A percentile compares a stretch with the other conserved stretches of the same genome.
These are phyloP conservation scores for Ulmus americana DNA, from an alignment of 331 rosid species.

Conservation along the genomic window DNA sequence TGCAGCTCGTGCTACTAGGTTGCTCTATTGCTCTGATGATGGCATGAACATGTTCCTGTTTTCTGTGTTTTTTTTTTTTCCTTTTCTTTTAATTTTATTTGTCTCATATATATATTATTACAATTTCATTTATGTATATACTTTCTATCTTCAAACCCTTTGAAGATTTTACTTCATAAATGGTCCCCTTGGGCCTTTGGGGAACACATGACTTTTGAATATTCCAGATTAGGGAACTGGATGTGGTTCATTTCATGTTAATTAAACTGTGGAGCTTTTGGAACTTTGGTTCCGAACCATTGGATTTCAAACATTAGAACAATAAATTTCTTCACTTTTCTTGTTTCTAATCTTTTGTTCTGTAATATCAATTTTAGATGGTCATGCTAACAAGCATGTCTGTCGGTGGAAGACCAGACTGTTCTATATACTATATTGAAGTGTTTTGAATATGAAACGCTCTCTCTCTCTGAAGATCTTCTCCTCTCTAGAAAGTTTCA, in stretches of 20 bases:
- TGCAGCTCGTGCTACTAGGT: conserved; percentile 23
- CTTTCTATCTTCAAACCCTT: conserved; percentile 28
- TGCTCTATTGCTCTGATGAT: neutral
- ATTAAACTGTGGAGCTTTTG: conserved; percentile 19
- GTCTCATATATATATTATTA: neutral
- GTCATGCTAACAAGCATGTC: too few relatives aligned
- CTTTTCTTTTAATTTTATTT: neutral
- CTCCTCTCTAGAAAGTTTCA: too few relatives aligned
- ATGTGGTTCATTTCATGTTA: conserved; percentile 13
- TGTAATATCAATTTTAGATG: too few relatives aligned
- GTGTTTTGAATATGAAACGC: too few relatives aligned
- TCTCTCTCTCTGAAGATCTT: too few relatives aligned
- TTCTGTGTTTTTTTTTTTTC: conserved; percentile 5
- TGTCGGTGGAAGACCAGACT: too few relatives aligned
- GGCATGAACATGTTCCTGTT: neutral
- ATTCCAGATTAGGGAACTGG: conserved; percentile 25
- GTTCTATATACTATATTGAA: too few relatives aligned
- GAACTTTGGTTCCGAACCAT: neutral
- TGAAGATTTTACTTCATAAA: conserved; percentile 34
- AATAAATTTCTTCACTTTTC: too few relatives aligned
- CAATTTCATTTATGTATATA: conserved; percentile 34
- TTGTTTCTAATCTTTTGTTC: too few relatives aligned
- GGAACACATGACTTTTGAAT: conserved; percentile 10
- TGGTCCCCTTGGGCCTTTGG: conserved; percentile 7
- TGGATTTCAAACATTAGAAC: neutral